Base-by-base conservation (phyloP, 1,139 yeast genomes). In the Pichia sp. region DNA sequence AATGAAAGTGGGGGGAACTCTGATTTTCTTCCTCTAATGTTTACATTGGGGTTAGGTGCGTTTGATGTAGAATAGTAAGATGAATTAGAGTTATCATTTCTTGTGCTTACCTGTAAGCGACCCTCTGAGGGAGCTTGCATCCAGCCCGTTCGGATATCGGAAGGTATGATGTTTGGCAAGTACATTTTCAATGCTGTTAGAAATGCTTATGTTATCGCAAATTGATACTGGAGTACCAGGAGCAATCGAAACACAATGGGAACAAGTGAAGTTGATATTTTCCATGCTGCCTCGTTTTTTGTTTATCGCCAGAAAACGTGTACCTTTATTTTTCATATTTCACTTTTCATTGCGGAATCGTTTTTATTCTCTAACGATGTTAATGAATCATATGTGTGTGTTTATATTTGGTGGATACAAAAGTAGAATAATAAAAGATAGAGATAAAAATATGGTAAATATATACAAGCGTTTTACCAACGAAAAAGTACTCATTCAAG, bases 141-240 rank as follows among this genome's bases (percentile, higher is more conserved):
- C 81, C 82, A 78, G 3, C 75, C 65, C 46, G 71, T 71, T 56
- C 75, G 79, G 7, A 74, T 70, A 54, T 76, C 78, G n/a, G 72
- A 65, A 0, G 80, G 74, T 46, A 77, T 72, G 50, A 78, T 55
- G 51, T 71, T 71, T 3, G 83, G 82, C 47, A 78, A 63, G 61
- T 74, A 78, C 83, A 79, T 79, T 12, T 6, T 27, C 29, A 27
- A 20, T 20, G 24, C 24, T 20, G 24, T 20, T 20, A 3, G 24
- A 20, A 20, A 20, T 20, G 24, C 24, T 20, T 2, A 20, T 20
- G 24, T 20, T 20, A 20, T 20, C 24, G 24, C 24, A 20, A 20
- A 20, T 20, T 20, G 24, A 2, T 20, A 20, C 24, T 20, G 24
- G 24, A 20, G 24, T 20, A 20, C 24, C 24, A 20, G 24, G 24